Percentiles rank a stretch among this genome's conserved stretches.
Evolutionary conservation across 1,284 basidiomycete genomes (phyloP).

Genomic region (Ustanciosporium gigantosporum): DNA sequence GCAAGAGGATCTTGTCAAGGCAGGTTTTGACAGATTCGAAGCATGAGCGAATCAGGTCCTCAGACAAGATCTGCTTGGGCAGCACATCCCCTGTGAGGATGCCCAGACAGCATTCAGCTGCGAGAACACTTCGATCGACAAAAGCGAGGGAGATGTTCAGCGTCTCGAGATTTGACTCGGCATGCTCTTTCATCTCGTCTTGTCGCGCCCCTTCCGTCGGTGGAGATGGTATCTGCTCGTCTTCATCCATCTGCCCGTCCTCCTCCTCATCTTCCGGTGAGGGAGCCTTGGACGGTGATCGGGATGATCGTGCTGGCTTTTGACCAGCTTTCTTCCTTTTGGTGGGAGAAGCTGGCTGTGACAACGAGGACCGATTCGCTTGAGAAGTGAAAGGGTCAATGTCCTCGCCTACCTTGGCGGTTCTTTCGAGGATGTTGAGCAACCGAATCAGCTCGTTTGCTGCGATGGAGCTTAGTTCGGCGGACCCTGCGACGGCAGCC

Average conservation of each 20-base stretch:
- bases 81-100: constrained; percentile 76
- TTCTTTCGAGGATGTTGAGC: constrained; percentile 37
- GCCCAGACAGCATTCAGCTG: constrained; percentile 79
- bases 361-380: constrained; percentile 1
- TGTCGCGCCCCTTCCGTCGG: not conserved
- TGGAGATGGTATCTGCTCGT: not conserved
- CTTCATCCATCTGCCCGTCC: not conserved
- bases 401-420: constrained; percentile 23
- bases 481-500: not conserved
- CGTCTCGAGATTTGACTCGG: constrained; percentile 60
- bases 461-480: constrained; percentile 15
- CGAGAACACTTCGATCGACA: constrained; percentile 65
- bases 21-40: constrained; percentile 77
- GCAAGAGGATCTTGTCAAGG: constrained; percentile 78
- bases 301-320: constrained; percentile 1
- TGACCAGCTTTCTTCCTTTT: constrained; percentile 17
- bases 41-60: constrained; percentile 82
- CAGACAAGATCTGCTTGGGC: constrained; percentile 78
- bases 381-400: constrained; percentile 37
- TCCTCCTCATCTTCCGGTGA: constrained; percentile 1
- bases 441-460: constrained; percentile 26
- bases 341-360: constrained; percentile 12
- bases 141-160: constrained; percentile 37
- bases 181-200: not conserved
- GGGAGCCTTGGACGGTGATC: constrained; percentile 21